phyloP scores from a whole-genome alignment of 495 filamentous ascomycete genomes.

The Neurospora terricola region DNA sequence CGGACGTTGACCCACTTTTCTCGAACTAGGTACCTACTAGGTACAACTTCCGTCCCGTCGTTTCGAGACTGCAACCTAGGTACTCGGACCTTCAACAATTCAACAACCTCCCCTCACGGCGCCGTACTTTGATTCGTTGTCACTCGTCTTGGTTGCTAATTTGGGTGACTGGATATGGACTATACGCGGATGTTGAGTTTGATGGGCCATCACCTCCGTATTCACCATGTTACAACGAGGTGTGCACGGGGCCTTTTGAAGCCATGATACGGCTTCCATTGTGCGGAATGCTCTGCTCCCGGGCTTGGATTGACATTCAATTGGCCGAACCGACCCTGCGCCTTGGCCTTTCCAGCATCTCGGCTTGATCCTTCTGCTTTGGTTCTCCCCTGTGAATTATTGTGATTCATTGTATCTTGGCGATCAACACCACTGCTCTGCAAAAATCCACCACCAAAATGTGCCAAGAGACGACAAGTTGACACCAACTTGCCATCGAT shows the following conservation, averaged over 20 bases:
- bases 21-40: not conserved
- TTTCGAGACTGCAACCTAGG: not conserved
- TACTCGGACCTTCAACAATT: not conserved
- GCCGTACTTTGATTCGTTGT: not conserved
- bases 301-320: not conserved
- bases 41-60: too few species aligned
- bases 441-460: not conserved
- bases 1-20: not conserved
- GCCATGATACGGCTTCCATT: not conserved
- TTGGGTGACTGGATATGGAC: not conserved
- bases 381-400: not conserved
- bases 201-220: not conserved
- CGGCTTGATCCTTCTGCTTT: not conserved
- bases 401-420: not conserved
- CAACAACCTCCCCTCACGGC: not conserved
- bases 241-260: not conserved
- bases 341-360: not conserved
- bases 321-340: not conserved
- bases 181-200: not conserved
- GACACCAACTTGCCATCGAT: not conserved
- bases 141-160: not conserved
- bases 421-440: not conserved
- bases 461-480: not conserved
- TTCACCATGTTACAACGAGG: not conserved
- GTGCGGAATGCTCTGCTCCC: not conserved